Base-by-base conservation (phyloP, 129 eudicot genomes). In the Tanacetum coccineum region DNA sequence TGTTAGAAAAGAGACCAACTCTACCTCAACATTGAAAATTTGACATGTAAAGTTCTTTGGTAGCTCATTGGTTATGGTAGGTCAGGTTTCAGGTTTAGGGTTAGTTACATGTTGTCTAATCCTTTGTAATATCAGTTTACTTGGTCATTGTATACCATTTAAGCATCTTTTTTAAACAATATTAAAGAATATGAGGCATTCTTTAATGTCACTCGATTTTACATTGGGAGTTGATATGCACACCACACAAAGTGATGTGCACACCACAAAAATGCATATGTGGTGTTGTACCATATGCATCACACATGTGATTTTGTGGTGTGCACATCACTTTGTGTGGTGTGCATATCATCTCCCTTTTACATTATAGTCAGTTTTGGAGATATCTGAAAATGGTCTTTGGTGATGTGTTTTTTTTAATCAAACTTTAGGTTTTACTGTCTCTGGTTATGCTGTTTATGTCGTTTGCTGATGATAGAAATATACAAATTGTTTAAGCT, bases 1-100 rank as follows among this genome's bases (percentile, higher is more conserved):
- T 66, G 85, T 54, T 92, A 83, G 96, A 92, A 70, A 92, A 86
- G 70, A 84, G 86, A 80, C 92, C 95, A 67, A 73, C 69, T 42
- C 47, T 91, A 65, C 88, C 92, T 67, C 97, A 81, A 62, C 90
- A 85, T 73, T 84, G 81, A 87, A 82, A 78, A 30, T 46, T 71
- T 67, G 53, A 48, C 15, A 48, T 91, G 96, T 87, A 87, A 72
- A 85, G 80, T 70, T n/a, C 69, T 62, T 59, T 72, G 39, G 52
- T 74, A 45, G 47, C 21, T 70, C 58, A 59, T 78, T 59, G 46
- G 54, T 70, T 47, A 49, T 58, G 58, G 30, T 22, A 83, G 81
- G 66, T 70, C 64, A 57, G 74, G 70, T 68, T 52, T 67, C 59
- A 62, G 81, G 67, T 74, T 68, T 36, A 36, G 40, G 40, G 40